These are phyloP conservation scores for Xylaria palmicola DNA, from an alignment of 495 filamentous ascomycete genomes.

Conservation along the genomic window DNA sequence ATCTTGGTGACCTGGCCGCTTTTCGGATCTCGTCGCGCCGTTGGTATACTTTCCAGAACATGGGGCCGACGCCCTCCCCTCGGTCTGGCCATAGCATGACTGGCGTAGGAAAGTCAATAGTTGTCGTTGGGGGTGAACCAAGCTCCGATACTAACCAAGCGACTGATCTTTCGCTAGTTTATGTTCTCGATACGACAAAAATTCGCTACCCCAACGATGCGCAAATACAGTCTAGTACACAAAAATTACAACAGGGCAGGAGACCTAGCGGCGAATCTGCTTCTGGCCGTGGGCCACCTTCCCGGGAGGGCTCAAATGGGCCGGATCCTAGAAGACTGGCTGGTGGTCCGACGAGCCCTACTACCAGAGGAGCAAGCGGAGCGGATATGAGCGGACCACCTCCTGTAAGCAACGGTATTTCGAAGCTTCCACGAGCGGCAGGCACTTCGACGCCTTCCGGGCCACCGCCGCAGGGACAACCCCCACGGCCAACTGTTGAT, in stretches of 20 bases:
- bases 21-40: conserved; percentile 88
- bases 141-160: conserved; percentile 79
- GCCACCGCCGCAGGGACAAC: conserved; percentile 83
- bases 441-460: conserved; percentile 71
- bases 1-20: conserved; percentile 90
- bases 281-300: conserved; percentile 43
- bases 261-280: conserved; percentile 42
- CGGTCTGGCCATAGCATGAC: conserved; percentile 98
- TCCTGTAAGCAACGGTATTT: conserved; percentile 43
- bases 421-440: conserved; percentile 68
- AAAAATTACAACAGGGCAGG: conserved; percentile 33
- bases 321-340: conserved; percentile 57
- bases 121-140: conserved; percentile 90
- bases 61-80: conserved; percentile 93
- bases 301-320: conserved; percentile 63
- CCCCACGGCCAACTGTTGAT: conserved; percentile 62
- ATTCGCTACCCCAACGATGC: conserved; percentile 90
- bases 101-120: conserved; percentile 83
- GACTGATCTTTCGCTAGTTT: conserved; percentile 82
- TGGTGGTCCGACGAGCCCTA: conserved; percentile 41
- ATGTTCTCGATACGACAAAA: conserved; percentile 90
- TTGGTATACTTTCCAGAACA: conserved; percentile 99
- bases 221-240: conserved; percentile 47
- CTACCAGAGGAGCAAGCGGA: conserved; percentile 30
- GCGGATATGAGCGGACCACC: conserved; percentile 33